Evolutionary conservation across 1,284 basidiomycete species (phyloP).

Genomic region (Ceratobasidium sp.): DNA sequence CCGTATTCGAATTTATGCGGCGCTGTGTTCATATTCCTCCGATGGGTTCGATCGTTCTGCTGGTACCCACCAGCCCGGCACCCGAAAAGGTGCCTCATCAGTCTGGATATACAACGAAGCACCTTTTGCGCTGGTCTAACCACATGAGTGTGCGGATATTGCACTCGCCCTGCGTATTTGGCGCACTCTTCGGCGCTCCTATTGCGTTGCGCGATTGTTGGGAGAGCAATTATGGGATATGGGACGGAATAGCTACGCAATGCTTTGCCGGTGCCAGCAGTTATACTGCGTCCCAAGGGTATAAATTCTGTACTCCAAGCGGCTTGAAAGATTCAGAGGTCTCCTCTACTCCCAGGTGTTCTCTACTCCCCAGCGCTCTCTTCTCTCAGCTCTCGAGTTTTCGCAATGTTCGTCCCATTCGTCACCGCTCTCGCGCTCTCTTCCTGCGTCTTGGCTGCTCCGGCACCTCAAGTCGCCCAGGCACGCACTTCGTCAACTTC

Average conservation of each 20-base stretch:
- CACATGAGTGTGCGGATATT: constrained; percentile 42
- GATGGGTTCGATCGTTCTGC: constrained; percentile 4
- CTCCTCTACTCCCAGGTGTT: constrained; percentile 35
- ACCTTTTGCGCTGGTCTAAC: constrained; percentile 11
- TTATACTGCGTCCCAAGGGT: no score
- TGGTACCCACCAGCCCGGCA: not conserved
- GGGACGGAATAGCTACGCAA: no score
- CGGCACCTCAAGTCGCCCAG: constrained; percentile 14
- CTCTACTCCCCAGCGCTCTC: not conserved
- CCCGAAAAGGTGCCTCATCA: constrained; percentile 6
- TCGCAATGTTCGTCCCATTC: constrained; percentile 21
- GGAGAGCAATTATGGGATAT: no score
- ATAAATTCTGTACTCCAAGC: no score
- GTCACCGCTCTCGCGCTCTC: constrained; percentile 33
- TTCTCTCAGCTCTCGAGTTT: not conserved
- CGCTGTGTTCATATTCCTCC: constrained; percentile 13
- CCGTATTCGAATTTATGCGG: constrained; percentile 4
- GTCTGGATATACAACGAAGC: not conserved
- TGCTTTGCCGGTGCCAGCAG: no score
- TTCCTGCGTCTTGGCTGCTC: constrained; percentile 17
- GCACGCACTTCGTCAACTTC: not conserved
- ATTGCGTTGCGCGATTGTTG: not conserved
- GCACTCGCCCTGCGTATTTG: constrained; percentile 22
- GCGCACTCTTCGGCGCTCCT: not conserved
- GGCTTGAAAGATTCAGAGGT: constrained; percentile 19